Evolutionary conservation across 2,329 filamentous ascomycete genomes (phyloP).

Genomic region (Leptographium galeiforme): DNA sequence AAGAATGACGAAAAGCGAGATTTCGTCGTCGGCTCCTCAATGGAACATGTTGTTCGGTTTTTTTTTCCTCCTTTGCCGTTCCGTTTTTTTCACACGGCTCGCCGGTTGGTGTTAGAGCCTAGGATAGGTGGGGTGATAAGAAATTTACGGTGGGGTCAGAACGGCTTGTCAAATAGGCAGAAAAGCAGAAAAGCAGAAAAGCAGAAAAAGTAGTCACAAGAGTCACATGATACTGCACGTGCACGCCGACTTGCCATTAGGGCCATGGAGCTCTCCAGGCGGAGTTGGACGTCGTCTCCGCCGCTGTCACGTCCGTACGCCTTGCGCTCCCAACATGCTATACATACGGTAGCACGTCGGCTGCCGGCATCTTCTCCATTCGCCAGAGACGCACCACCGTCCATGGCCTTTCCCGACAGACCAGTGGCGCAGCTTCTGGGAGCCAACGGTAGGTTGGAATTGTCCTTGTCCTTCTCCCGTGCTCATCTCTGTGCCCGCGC

Average conservation of each 20-base stretch:
- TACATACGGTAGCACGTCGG: neutral
- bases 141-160: slow-evolving; percentile 7
- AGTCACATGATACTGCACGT: too few species aligned
- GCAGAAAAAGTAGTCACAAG: too few species aligned
- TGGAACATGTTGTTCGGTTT: neutral
- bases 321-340: neutral
- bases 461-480: neutral
- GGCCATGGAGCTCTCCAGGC: neutral
- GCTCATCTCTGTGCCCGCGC: neutral
- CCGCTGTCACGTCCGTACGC: neutral
- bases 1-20: neutral
- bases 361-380: neutral
- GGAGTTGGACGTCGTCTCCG: neutral
- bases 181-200: too few species aligned
- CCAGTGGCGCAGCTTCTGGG: slow-evolving; percentile 43
- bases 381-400: neutral
- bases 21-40: neutral
- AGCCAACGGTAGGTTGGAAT: slow-evolving; percentile 35
- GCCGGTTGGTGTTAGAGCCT: neutral
- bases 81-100: neutral
- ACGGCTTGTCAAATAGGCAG: too few species aligned
- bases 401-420: slow-evolving; percentile 32
- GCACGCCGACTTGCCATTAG: too few species aligned
- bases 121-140: slow-evolving; percentile 6
- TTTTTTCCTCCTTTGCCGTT: neutral